Evolutionary conservation across 306 rosid species (phyloP).

Genomic region (Vigna hirtella): DNA sequence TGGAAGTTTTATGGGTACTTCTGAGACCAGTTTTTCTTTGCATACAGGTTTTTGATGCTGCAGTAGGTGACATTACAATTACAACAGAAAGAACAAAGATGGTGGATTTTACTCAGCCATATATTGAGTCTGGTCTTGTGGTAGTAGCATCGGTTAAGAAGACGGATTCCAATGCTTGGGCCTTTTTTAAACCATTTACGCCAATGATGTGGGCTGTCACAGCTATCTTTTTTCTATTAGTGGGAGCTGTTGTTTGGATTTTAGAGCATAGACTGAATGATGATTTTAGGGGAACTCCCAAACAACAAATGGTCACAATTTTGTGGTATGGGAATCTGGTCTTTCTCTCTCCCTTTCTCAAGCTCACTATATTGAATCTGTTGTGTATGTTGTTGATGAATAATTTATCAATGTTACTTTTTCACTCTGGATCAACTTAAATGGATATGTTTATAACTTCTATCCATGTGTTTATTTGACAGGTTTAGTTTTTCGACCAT

Average conservation of each 20-base stretch:
- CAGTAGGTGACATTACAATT: conserved; percentile 91
- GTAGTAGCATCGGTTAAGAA: conserved; percentile 79
- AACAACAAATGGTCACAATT: conserved; percentile 69
- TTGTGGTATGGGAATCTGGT: conserved; percentile 65
- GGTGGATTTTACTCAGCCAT: conserved; percentile 98
- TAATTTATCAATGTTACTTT: not conserved
- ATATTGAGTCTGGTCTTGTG: conserved; percentile 87
- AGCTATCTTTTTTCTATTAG: conserved; percentile 68
- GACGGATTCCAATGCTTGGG: conserved; percentile 81
- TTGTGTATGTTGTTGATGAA: conserved; percentile 26
- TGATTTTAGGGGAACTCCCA: conserved; percentile 95
- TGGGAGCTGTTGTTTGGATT: conserved; percentile 93
- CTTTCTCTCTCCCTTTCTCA: conserved; percentile 13
- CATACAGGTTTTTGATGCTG: conserved; percentile 80
- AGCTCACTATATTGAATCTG: not conserved
- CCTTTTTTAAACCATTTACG: conserved; percentile 85
- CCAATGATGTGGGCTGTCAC: conserved; percentile 80
- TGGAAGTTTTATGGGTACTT: conserved; percentile 25
- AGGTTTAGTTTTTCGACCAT: conserved; percentile 87
- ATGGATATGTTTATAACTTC: conserved; percentile 38
- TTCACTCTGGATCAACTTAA: conserved; percentile 25
- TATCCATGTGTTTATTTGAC: conserved; percentile 40
- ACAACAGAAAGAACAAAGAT: conserved; percentile 84
- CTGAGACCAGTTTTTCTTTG: conserved; percentile 43
- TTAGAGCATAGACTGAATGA: conserved; percentile 91